A percentile compares a stretch with the other conserved stretches of the same genome.
Evolutionary conservation across 2,329 filamentous ascomycete species (phyloP).

Genomic region (Penicillium polonicum): DNA sequence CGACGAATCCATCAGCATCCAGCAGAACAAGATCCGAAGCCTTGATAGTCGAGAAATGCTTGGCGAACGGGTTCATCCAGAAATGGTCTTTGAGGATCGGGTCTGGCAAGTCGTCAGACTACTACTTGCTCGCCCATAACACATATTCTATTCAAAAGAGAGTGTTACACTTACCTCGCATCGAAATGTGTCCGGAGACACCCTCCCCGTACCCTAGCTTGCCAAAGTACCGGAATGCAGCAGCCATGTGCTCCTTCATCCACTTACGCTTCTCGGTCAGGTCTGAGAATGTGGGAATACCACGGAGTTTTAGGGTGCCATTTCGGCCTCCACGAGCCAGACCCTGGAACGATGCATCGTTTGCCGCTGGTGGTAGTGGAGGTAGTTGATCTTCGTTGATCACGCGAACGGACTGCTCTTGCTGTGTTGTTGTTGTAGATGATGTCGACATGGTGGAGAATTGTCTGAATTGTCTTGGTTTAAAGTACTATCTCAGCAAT

Average conservation of each 20-base stretch:
- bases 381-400: slow-evolving; percentile 22
- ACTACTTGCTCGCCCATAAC: not conserved
- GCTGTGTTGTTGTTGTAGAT: slow-evolving; percentile 17
- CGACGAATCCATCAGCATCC: slow-evolving; percentile 42
- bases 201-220: slow-evolving; percentile 43
- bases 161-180: slow-evolving; percentile 29
- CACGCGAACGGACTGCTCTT: slow-evolving; percentile 19
- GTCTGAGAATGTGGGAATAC: slow-evolving; percentile 43
- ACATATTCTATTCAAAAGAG: not conserved
- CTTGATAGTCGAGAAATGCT: slow-evolving; percentile 45
- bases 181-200: slow-evolving; percentile 45
- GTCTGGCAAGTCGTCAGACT: slow-evolving; percentile 22
- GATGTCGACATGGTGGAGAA: slow-evolving; percentile 16
- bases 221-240: slow-evolving; percentile 44
- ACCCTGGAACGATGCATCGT: slow-evolving; percentile 35
- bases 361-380: slow-evolving; percentile 24
- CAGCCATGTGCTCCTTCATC: slow-evolving; percentile 52
- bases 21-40: slow-evolving; percentile 44
- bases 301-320: slow-evolving; percentile 37
- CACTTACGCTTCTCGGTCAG: slow-evolving; percentile 51
- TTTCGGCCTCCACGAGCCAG: slow-evolving; percentile 38
- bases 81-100: slow-evolving; percentile 41
- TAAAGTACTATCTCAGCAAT: not conserved
- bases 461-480: not conserved
- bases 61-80: slow-evolving; percentile 43